These are phyloP conservation scores for Dioscorea zingiberensis DNA, from an alignment of 106 monocot genomes.

Conservation along the genomic window DNA sequence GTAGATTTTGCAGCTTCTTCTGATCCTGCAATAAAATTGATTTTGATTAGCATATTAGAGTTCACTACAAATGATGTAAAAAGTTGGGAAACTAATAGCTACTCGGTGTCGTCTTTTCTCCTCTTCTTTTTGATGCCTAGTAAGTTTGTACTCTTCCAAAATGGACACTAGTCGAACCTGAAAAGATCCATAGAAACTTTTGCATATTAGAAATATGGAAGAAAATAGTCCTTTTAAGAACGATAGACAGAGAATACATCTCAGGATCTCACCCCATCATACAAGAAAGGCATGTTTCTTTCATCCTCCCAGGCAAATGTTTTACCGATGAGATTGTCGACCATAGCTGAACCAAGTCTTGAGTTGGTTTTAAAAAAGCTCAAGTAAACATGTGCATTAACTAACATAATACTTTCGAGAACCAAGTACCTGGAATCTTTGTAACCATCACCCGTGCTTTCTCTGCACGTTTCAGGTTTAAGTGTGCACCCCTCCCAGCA, in stretches of 20 bases:
- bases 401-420: background rate
- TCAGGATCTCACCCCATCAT: constrained; percentile 77
- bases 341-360: constrained; percentile 41
- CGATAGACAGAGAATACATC: too few relatives aligned
- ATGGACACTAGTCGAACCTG: constrained; percentile 81
- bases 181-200: background rate
- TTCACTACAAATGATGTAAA: too few relatives aligned
- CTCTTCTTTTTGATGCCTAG: constrained; percentile 74
- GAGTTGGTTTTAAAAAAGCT: background rate
- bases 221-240: too few relatives aligned
- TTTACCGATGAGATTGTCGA: constrained; percentile 68
- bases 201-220: too few relatives aligned
- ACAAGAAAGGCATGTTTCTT: constrained; percentile 63
- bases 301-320: constrained; percentile 85
- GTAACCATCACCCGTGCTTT: constrained; percentile 57
- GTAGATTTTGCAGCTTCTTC: constrained; percentile 65
- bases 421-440: constrained; percentile 74
- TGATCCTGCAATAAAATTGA: constrained; percentile 49
- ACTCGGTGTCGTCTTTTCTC: constrained; percentile 75
- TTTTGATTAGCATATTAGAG: too few relatives aligned
- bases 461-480: constrained; percentile 89
- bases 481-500: constrained; percentile 73
- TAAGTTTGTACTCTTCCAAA: constrained; percentile 76
- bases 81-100: constrained; percentile 1
- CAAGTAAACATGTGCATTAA: background rate